Conservation (phyloP, 306 rosid genomes). For the Canavalia ensiformis region DNA sequence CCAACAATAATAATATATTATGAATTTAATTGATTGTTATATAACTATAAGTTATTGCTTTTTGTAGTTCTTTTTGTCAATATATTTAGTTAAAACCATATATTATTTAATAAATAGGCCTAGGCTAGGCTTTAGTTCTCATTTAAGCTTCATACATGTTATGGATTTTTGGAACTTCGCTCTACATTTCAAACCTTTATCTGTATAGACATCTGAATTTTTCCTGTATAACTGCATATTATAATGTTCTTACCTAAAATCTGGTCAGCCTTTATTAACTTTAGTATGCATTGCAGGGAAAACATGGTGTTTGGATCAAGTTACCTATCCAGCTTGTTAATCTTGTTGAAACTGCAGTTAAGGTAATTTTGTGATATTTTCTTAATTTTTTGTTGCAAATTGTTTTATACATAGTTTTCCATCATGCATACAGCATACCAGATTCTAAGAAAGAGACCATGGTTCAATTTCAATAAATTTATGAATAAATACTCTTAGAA, state of each 20-base stretch:
- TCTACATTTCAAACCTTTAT: conserved; percentile 1
- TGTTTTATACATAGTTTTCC: background rate
- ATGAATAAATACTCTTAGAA: too few species aligned
- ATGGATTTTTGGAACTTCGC: background rate
- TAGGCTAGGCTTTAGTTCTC: background rate
- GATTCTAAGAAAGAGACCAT: background rate
- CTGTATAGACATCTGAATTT: background rate
- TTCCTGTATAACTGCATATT: background rate
- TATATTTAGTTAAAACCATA: too few species aligned
- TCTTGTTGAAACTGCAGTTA: conserved; percentile 62
- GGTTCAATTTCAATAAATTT: too few species aligned
- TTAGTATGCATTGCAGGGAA: conserved; percentile 51
- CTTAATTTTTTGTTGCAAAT: conserved; percentile 3
- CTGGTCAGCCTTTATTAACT: conserved; percentile 8
- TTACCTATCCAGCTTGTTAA: conserved; percentile 59
- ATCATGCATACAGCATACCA: background rate
- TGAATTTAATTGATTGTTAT: too few species aligned
- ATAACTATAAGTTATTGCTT: too few species aligned
- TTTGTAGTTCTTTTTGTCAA: too few species aligned
- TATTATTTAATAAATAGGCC: too few species aligned
- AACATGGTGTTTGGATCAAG: conserved; percentile 68
- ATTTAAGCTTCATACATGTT: conserved; percentile 1
- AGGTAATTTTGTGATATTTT: conserved; percentile 52
- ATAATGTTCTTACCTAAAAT: conserved; percentile 8
- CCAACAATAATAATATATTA: too few species aligned